phyloP scores from a whole-genome alignment of 1,284 basidiomycete genomes.

The Tausonia pullulans region DNA sequence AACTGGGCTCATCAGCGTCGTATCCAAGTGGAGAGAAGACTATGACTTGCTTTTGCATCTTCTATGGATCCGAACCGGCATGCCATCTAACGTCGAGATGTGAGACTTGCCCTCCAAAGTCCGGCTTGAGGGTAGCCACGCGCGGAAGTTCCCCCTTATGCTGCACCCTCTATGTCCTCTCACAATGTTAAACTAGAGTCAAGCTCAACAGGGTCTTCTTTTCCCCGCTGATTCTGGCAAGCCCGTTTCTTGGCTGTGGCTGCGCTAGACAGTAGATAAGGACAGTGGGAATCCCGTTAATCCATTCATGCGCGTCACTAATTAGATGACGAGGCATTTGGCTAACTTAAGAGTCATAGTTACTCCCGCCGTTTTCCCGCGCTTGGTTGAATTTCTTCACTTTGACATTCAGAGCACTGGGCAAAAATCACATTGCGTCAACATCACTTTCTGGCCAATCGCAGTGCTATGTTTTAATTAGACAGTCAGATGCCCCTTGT shows the following conservation, averaged over 20 bases:
- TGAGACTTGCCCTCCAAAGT: too few species aligned
- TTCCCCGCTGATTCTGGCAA: too few species aligned
- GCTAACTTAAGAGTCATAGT: conserved; percentile 53
- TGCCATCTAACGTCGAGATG: too few species aligned
- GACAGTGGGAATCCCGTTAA: too few species aligned
- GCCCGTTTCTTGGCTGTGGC: too few species aligned
- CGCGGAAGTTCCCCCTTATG: conserved; percentile 51
- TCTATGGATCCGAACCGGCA: too few species aligned
- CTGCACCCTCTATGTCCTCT: conserved; percentile 57
- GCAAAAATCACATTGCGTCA: conserved; percentile 55
- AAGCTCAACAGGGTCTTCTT: conserved; percentile 47
- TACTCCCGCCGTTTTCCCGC: conserved; percentile 49
- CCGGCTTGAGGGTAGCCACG: too few species aligned
- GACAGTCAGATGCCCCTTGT: conserved; percentile 51
- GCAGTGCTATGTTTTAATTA: conserved; percentile 56
- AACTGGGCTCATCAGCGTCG: too few species aligned
- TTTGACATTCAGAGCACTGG: conserved; percentile 55
- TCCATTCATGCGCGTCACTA: too few species aligned
- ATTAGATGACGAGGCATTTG: conserved; percentile 43
- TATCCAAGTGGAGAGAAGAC: too few species aligned
- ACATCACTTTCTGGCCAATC: conserved; percentile 50
- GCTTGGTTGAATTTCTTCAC: conserved; percentile 52
- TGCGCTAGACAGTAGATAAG: too few species aligned
- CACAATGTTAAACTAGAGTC: conserved; percentile 56
- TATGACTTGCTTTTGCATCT: too few species aligned